These are phyloP conservation scores for Chlorella sp. DNA, from an alignment of 139 green algal species.

Conservation along the genomic window DNA sequence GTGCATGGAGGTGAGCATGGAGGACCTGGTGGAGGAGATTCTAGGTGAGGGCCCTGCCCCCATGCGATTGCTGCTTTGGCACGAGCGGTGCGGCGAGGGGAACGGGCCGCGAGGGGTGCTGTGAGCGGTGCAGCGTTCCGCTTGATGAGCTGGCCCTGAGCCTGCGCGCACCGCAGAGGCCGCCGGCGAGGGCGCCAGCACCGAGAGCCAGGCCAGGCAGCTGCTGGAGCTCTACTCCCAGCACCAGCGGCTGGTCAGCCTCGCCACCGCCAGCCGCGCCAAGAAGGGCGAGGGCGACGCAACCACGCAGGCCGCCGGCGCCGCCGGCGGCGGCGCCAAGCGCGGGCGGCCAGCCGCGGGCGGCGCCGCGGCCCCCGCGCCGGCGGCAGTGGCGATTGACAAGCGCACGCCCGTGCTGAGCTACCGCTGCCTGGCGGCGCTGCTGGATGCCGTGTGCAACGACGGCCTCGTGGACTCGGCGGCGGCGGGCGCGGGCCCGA, in stretches of 20 bases:
- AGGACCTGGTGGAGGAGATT: conserved; percentile 45
- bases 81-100: not conserved
- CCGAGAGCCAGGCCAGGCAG: not conserved
- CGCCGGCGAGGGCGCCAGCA: not conserved
- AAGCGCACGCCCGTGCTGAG: conserved; percentile 27
- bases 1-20: conserved; percentile 50
- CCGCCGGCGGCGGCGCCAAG: not conserved
- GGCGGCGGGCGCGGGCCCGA: not conserved
- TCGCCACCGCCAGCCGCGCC: conserved; percentile 25
- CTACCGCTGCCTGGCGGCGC: not conserved
- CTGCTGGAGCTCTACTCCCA: conserved; percentile 39
- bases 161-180: not conserved
- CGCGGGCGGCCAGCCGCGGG: not conserved
- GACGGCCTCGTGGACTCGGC: not conserved
- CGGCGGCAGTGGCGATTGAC: conserved; percentile 13
- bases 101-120: not conserved
- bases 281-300: conserved; percentile 16
- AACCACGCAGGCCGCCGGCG: conserved; percentile 7
- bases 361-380: not conserved
- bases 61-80: not conserved
- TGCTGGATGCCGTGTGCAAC: conserved; percentile 3
- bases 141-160: not conserved
- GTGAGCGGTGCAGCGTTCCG: no score
- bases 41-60: not conserved
- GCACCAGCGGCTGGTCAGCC: conserved; percentile 33